Evolutionary conservation across 2,329 filamentous ascomycete genomes (phyloP).

Genomic region (Curvularia eragrostidis): DNA sequence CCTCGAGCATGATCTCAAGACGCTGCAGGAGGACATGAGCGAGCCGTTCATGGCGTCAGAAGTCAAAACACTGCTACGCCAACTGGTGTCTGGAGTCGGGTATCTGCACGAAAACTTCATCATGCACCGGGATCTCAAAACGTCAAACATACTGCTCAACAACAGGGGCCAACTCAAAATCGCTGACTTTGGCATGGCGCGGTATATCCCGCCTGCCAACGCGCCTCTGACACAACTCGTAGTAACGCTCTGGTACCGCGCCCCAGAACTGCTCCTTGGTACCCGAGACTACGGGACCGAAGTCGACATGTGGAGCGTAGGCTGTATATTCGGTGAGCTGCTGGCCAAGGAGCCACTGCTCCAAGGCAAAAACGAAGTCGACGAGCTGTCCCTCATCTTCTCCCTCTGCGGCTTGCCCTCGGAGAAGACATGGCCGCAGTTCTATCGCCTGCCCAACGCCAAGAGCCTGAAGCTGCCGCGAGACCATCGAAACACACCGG

Average conservation of each 20-base stretch:
- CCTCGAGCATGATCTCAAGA: conserved; percentile 94
- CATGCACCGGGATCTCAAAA: conserved; percentile 59
- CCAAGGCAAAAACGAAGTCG: conserved; percentile 90
- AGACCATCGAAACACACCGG: conserved; percentile 45
- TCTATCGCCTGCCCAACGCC: conserved; percentile 86
- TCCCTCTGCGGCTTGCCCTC: conserved; percentile 86
- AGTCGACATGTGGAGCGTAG: conserved; percentile 95
- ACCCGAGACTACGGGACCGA: conserved; percentile 74
- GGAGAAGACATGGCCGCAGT: conserved; percentile 82
- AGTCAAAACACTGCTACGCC: conserved; percentile 85
- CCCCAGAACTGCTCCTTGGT: conserved; percentile 88
- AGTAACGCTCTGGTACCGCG: conserved; percentile 95
- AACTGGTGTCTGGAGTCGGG: conserved; percentile 78
- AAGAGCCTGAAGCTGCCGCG: conserved; percentile 72
- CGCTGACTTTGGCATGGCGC: conserved; percentile 97
- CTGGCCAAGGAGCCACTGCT: conserved; percentile 82
- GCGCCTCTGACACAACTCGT: conserved; percentile 88
- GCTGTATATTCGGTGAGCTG: conserved; percentile 94
- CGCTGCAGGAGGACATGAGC: conserved; percentile 89
- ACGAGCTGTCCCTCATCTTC: conserved; percentile 82
- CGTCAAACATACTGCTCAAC: conserved; percentile 76
- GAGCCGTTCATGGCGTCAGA: conserved; percentile 93
- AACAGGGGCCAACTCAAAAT: conserved; percentile 95
- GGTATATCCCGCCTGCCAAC: conserved; percentile 73
- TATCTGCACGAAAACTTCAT: conserved; percentile 93